Percentiles rank a stretch among this genome's conserved stretches.
These are phyloP conservation scores for Botrytis paeoniae DNA, from an alignment of 2,329 filamentous ascomycete genomes.

Conservation along the genomic window DNA sequence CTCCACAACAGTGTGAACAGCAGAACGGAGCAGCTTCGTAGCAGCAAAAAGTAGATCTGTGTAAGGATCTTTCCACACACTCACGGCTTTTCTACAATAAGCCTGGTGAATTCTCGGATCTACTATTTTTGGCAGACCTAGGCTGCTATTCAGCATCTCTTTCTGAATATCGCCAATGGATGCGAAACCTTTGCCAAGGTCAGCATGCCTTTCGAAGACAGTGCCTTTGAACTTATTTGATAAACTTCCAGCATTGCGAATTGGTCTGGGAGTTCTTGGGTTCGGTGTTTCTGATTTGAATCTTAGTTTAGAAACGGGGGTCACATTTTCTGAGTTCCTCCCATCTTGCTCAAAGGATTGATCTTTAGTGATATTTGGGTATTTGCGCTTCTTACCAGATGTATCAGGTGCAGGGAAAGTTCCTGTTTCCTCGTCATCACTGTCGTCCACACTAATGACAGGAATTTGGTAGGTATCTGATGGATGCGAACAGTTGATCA, in stretches of 20 bases:
- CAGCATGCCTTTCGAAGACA: conserved; percentile 5
- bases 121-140: conserved; percentile 58
- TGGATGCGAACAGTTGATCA: conserved; percentile 31
- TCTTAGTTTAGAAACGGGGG: too few species aligned
- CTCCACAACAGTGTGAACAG: too few species aligned
- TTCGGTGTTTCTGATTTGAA: too few species aligned
- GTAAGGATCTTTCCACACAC: conserved; percentile 49
- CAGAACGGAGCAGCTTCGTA: too few species aligned
- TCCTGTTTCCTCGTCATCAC: conserved; percentile 12
- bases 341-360: too few species aligned
- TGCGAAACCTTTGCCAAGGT: conserved; percentile 15
- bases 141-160: conserved; percentile 56
- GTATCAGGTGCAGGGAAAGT: neutral
- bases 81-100: conserved; percentile 55
- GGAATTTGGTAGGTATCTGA: conserved; percentile 13
- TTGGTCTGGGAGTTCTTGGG: too few species aligned
- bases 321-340: too few species aligned
- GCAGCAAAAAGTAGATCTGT: rapidly evolving
- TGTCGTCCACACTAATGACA: conserved; percentile 22
- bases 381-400: neutral
- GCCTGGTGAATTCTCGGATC: conserved; percentile 59
- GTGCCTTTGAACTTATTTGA: neutral
- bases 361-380: too few species aligned
- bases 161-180: conserved; percentile 45
- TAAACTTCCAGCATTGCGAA: too few species aligned